Evolutionary conservation across 306 rosid species (phyloP).

Genomic region (Lathyrus sativus): DNA sequence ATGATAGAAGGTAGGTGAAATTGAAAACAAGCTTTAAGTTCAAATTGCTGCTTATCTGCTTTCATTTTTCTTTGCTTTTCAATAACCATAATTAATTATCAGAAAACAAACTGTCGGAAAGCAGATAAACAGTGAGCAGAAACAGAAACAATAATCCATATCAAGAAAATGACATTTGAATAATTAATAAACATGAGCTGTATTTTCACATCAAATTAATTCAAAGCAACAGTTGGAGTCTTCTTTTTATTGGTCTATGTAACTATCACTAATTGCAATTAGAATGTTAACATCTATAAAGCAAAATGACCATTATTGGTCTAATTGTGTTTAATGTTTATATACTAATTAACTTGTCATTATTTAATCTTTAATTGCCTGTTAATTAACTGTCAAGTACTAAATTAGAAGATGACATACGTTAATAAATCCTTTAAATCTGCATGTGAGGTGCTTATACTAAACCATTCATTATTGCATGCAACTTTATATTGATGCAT

Average conservation of each 20-base stretch:
- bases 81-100: not conserved
- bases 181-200: conserved; percentile 4
- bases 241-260: not conserved
- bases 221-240: not conserved
- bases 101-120: no score
- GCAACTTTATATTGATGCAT: no score
- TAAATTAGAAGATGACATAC: conserved; percentile 2
- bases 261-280: conserved; percentile 7
- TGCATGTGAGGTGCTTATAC: no score
- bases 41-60: not conserved
- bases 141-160: no score
- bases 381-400: no score
- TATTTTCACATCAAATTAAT: not conserved
- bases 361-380: not conserved
- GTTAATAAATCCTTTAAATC: no score
- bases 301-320: not conserved
- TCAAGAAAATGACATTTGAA: not conserved
- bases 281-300: conserved; percentile 34
- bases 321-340: conserved; percentile 13
- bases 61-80: not conserved
- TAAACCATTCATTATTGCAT: no score
- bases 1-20: not conserved
- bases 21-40: not conserved
- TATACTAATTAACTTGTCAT: not conserved
- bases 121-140: no score